Percentiles rank a stretch among this genome's conserved stretches.
phyloP scores from a whole-genome alignment of 192 early-diverging fungal species.

The Backusella liffmaniae region DNA sequence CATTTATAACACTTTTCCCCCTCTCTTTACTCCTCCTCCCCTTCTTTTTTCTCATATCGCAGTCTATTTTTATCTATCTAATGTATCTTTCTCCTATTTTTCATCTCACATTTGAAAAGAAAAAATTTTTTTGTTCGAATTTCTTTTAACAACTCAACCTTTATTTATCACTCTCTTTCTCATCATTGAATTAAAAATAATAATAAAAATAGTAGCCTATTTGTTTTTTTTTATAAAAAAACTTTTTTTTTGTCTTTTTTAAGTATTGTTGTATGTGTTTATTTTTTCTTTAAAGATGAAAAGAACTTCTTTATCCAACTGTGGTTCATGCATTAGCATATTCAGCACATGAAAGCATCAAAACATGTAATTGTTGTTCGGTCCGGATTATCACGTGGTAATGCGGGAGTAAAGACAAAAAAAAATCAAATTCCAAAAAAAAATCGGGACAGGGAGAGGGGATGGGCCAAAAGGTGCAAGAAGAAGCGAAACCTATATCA shows the following conservation, averaged over 20 bases:
- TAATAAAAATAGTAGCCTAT: not conserved
- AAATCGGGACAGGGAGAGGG: not conserved
- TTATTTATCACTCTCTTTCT: not conserved
- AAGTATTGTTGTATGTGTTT: not conserved
- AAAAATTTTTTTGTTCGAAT: not conserved
- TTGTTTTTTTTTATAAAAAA: not conserved
- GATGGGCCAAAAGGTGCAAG: not conserved
- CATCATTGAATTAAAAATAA: not conserved
- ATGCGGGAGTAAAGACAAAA: not conserved
- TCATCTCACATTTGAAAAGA: not conserved
- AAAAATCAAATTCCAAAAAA: not conserved
- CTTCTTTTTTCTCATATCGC: not conserved
- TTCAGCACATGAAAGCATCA: too few relatives aligned
- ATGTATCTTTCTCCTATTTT: constrained; percentile 1
- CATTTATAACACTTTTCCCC: not conserved
- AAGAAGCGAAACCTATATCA: constrained; percentile 4
- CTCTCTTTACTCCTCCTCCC: not conserved
- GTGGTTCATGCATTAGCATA: not conserved
- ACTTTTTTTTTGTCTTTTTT: not conserved
- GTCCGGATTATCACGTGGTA: not conserved
- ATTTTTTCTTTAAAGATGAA: not conserved
- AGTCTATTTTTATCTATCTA: constrained; percentile 1
- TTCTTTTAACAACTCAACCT: not conserved
- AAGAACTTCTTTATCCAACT: not conserved
- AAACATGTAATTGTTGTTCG: not conserved